These are phyloP conservation scores for Thalia dealbata DNA, from an alignment of 176 grass and related monocot species.

Conservation along the genomic window DNA sequence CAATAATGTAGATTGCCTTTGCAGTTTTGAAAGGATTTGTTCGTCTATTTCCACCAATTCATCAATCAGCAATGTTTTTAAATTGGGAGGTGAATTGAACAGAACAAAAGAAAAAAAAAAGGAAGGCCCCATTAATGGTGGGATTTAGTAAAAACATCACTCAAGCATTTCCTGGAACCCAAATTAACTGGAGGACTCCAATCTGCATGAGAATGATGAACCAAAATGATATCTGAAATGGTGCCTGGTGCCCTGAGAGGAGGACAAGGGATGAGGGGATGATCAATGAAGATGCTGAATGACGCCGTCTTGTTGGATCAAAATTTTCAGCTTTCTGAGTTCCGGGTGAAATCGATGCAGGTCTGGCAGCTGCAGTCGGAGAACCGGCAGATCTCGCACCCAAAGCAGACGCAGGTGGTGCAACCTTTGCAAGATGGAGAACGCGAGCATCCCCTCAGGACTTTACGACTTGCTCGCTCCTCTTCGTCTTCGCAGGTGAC, in stretches of 20 bases:
- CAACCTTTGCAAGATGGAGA: constrained; percentile 67
- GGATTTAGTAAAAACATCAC: neutral
- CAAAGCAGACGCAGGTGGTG: constrained; percentile 88
- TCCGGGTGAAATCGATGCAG: constrained; percentile 78
- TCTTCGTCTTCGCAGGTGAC: constrained; percentile 72
- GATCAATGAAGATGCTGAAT: too few relatives aligned
- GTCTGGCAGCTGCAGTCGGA: constrained; percentile 84
- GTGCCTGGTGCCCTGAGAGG: too few relatives aligned
- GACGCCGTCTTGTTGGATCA: too few relatives aligned
- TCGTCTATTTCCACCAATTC: neutral
- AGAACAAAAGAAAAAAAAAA: neutral
- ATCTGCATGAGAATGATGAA: neutral
- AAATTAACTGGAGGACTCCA: neutral
- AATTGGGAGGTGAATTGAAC: neutral
- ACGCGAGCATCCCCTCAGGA: constrained; percentile 58
- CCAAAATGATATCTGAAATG: neutral
- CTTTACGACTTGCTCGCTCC: constrained; percentile 85
- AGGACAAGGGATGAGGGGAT: too few relatives aligned
- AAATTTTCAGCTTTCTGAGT: constrained; percentile 5
- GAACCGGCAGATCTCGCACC: constrained; percentile 80
- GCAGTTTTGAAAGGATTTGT: neutral
- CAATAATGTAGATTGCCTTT: neutral
- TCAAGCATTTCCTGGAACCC: neutral
- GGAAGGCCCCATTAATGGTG: neutral
- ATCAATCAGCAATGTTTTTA: neutral